Base-by-base conservation (phyloP, 805 yeast genomes). In the Metschnikowia amazonensis region DNA sequence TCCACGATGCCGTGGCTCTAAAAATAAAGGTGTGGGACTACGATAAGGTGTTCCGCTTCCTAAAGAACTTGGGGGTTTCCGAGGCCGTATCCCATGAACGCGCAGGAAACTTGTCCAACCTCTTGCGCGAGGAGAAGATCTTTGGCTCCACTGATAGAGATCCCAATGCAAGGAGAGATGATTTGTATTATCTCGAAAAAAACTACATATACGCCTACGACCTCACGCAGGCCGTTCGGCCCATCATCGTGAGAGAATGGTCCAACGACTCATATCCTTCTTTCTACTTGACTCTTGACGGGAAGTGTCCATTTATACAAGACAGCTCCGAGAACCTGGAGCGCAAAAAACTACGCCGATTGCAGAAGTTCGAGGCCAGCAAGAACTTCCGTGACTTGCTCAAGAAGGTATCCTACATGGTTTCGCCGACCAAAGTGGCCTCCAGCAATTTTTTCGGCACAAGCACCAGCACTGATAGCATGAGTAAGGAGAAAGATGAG, bases 91-190 rank as follows among this genome's bases (percentile, higher is more conserved):
- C 52, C 5, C 50, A 46, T 27, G 58, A 54, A 24, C 47, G 52
- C 27, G 36, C 49, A 4, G 64, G 61, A 31, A 58, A 60, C 50
- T 51, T 61, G 43, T 60, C 58, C 42, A 79, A 83, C 40, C 71
- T 92, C 51, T 74, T 92, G 56, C 81, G 82, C 51, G 89, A 88
- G 59, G 99, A 94, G 60, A 87, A 87, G 58, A 66, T 87, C 11
- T 82, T 80, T 61, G 97, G 97, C 10, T 86, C 96, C 0, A 77
- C 84, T 30, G 97, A 90, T 63, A 78, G 96, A 53, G 97, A 90
- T 62, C 94, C 95, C 10, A 77, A 74, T 50, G 94, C 95, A 2
- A 81, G 77, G 53, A 73, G 96, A 46, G 96, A 87, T 56, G 97
- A 92, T 60, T 78, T 85, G 57, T 82, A 84, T 59, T 86, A 86